Evolutionary conservation across 495 filamentous ascomycete species (phyloP).

Genomic region (Talaromyces liani): DNA sequence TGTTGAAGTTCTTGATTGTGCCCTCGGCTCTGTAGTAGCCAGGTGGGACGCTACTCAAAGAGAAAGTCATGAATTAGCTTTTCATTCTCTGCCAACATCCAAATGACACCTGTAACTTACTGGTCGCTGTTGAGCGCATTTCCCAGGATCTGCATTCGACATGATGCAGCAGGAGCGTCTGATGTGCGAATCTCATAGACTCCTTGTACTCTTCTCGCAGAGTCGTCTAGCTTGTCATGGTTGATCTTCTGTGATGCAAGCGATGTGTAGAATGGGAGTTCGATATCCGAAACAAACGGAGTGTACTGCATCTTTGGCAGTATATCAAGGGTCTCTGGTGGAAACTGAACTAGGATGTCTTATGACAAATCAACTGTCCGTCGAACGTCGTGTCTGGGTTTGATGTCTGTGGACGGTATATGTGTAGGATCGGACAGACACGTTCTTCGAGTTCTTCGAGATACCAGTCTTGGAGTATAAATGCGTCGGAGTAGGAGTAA

Average conservation of each 20-base stretch:
- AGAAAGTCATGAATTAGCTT: background rate
- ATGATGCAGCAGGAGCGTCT: conserved; percentile 61
- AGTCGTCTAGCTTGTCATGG: conserved; percentile 91
- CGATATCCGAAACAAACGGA: conserved; percentile 86
- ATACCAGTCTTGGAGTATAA: background rate
- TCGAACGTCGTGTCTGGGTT: background rate
- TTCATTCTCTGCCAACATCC: background rate
- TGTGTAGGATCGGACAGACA: background rate
- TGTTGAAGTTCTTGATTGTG: conserved; percentile 93
- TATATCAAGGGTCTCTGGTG: background rate
- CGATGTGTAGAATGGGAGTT: conserved; percentile 87
- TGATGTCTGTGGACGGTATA: background rate
- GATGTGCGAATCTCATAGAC: conserved; percentile 75
- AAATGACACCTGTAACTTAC: conserved; percentile 42
- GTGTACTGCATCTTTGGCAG: conserved; percentile 52
- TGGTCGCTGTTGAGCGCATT: conserved; percentile 75
- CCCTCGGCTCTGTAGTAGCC: conserved; percentile 80
- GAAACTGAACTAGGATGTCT: background rate
- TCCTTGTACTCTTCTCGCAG: conserved; percentile 77
- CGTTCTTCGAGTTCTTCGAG: background rate
- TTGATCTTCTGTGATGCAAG: conserved; percentile 88
- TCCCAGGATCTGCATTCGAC: conserved; percentile 80
- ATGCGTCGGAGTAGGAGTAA: background rate
- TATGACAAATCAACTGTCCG: background rate
- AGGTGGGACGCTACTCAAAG: conserved; percentile 52